Evolutionary conservation across 2,329 filamentous ascomycete genomes (phyloP).

Genomic region (Claviceps lovelessii): DNA sequence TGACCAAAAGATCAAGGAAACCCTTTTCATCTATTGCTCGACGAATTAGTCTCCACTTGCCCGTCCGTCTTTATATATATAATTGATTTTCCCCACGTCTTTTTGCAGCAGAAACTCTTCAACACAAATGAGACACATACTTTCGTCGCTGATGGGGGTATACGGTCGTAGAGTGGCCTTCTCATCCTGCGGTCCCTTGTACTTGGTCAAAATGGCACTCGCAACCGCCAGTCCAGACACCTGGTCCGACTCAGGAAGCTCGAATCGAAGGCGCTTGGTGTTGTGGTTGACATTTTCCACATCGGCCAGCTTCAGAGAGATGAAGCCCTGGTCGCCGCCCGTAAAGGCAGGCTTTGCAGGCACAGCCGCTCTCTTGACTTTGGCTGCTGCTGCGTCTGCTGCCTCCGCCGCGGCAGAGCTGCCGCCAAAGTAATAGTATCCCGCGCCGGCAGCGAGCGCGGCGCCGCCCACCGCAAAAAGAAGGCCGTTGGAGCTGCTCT

Average conservation of each 20-base stretch:
- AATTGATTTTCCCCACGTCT: neutral
- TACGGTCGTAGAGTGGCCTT: slow-evolving; percentile 88
- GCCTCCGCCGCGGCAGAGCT: slow-evolving; percentile 35
- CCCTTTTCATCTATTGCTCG: slow-evolving; percentile 49
- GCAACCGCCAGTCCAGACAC: slow-evolving; percentile 71
- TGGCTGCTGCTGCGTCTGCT: slow-evolving; percentile 30
- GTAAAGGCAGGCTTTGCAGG: slow-evolving; percentile 44
- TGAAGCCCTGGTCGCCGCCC: slow-evolving; percentile 80
- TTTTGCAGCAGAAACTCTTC: too few species aligned
- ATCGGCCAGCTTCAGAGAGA: slow-evolving; percentile 65
- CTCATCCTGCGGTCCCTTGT: slow-evolving; percentile 64
- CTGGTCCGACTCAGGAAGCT: slow-evolving; percentile 68
- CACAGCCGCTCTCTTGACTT: slow-evolving; percentile 26
- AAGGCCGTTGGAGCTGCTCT: slow-evolving; percentile 45
- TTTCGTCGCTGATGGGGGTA: slow-evolving; percentile 79
- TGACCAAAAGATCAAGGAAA: slow-evolving; percentile 77
- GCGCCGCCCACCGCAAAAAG: slow-evolving; percentile 43
- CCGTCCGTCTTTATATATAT: too few species aligned
- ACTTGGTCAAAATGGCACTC: slow-evolving; percentile 85
- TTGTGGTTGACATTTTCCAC: slow-evolving; percentile 80
- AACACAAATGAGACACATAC: slow-evolving; percentile 26
- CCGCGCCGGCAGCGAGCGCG: slow-evolving; percentile 44
- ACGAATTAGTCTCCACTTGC: neutral
- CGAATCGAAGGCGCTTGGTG: slow-evolving; percentile 84
- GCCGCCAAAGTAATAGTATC: slow-evolving; percentile 41